These are phyloP conservation scores for Pleurotus ostreatus DNA, from an alignment of 768 basidiomycete species.

Conservation along the genomic window DNA sequence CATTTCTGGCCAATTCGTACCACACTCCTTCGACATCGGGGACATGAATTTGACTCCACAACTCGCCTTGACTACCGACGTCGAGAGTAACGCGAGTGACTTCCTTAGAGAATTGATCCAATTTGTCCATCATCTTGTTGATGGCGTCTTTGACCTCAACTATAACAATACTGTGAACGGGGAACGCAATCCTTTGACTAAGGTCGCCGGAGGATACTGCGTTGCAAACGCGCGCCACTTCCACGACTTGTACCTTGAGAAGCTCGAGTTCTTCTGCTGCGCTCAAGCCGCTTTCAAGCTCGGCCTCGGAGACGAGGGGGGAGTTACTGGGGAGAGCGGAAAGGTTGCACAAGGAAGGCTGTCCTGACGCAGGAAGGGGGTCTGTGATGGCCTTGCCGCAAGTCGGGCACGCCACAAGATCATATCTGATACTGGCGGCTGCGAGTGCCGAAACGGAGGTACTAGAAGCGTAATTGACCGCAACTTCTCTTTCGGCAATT, in stretches of 20 bases:
- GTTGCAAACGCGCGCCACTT: constrained; percentile 80
- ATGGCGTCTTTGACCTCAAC: constrained; percentile 77
- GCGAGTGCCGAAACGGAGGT: constrained; percentile 38
- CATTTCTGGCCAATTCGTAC: constrained; percentile 75
- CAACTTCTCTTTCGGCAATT: neutral
- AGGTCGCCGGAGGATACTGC: constrained; percentile 75
- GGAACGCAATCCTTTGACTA: constrained; percentile 77
- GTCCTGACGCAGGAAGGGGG: constrained; percentile 28
- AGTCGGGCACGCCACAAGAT: constrained; percentile 46
- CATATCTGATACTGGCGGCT: constrained; percentile 25
- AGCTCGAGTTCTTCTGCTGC: constrained; percentile 76
- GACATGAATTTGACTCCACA: constrained; percentile 83
- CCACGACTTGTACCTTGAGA: constrained; percentile 80
- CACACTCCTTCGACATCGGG: constrained; percentile 86
- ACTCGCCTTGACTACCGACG: constrained; percentile 85
- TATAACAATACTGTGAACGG: constrained; percentile 76
- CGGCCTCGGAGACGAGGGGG: constrained; percentile 46
- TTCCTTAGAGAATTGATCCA: constrained; percentile 86
- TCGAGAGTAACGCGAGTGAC: constrained; percentile 81
- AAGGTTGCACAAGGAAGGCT: constrained; percentile 19
- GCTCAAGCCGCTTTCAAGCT: constrained; percentile 61
- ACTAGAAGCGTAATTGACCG: neutral
- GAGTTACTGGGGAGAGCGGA: constrained; percentile 20
- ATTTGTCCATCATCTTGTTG: constrained; percentile 60
- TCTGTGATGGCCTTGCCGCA: constrained; percentile 52